Evolutionary conservation across 2,329 filamentous ascomycete species (phyloP).

Genomic region (Ophiostoma himal-ulmi): DNA sequence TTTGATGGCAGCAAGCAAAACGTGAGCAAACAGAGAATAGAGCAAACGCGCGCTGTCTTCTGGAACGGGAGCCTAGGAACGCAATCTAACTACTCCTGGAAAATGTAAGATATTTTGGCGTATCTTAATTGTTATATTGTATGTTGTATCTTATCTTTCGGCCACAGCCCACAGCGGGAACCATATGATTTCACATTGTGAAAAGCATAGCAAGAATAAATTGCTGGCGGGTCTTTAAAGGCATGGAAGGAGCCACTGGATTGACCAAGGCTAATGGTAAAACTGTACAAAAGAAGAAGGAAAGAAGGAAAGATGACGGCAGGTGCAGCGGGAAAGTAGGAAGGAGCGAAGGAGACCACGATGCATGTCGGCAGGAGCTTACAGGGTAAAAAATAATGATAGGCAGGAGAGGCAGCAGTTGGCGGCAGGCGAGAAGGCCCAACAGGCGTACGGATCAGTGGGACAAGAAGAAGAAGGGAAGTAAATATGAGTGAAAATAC

Average conservation of each 20-base stretch:
- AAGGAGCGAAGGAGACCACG: background rate
- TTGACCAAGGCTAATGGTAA: background rate
- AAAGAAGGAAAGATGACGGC: background rate
- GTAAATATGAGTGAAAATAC: no score
- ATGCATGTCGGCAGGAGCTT: conserved; percentile 10
- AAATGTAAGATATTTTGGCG: background rate
- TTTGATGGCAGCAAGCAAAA: background rate
- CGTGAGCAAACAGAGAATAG: background rate
- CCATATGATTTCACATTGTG: background rate
- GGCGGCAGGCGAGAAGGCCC: background rate
- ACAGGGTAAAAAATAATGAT: conserved; percentile 8
- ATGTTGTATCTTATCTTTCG: background rate
- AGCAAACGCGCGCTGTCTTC: background rate
- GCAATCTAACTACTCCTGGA: conserved; percentile 15
- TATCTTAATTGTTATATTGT: background rate
- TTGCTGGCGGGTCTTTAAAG: conserved; percentile 9
- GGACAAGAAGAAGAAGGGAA: background rate
- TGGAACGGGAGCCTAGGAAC: conserved; percentile 19
- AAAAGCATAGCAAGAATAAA: background rate
- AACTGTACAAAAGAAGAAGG: background rate
- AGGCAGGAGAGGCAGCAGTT: conserved; percentile 10
- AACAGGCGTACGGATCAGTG: background rate
- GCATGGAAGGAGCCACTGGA: conserved; percentile 12
- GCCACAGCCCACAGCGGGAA: background rate
- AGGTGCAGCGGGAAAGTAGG: background rate